These are phyloP conservation scores for Inga laurina DNA, from an alignment of 306 rosid species.

Conservation along the genomic window DNA sequence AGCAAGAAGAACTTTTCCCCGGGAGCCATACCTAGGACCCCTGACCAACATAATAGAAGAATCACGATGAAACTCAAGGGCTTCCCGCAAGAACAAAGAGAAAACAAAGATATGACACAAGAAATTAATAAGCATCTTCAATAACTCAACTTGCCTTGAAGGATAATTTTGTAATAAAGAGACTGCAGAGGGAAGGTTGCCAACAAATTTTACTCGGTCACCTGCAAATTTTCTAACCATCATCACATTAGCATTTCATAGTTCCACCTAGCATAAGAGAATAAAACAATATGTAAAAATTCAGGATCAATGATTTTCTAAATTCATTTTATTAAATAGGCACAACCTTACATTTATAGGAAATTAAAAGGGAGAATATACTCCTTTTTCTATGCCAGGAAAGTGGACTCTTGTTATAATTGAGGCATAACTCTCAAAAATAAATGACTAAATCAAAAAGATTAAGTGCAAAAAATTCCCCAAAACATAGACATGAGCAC, in stretches of 20 bases:
- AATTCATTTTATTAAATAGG: neutral
- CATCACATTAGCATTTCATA: neutral
- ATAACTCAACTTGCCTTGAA: slow-evolving; percentile 57
- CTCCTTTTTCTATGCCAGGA: neutral
- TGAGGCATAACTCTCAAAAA: neutral
- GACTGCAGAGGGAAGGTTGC: slow-evolving; percentile 49
- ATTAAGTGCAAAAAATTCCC: neutral
- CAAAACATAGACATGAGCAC: neutral
- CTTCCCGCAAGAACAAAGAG: neutral
- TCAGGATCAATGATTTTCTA: neutral
- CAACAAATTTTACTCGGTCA: slow-evolving; percentile 87
- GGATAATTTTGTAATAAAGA: slow-evolving; percentile 46
- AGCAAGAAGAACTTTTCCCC: slow-evolving; percentile 85
- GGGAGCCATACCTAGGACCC: slow-evolving; percentile 83
- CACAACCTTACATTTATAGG: neutral
- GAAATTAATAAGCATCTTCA: neutral
- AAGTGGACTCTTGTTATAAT: neutral
- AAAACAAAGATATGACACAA: neutral
- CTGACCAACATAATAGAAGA: slow-evolving; percentile 41
- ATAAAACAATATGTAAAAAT: slow-evolving; percentile 7
- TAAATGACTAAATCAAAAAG: too few relatives aligned
- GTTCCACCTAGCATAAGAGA: slow-evolving; percentile 10
- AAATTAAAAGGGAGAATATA: neutral
- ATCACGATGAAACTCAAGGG: slow-evolving; percentile 3
- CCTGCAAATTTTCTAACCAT: slow-evolving; percentile 54